Percentiles rank a stretch among this genome's conserved stretches.
Evolutionary conservation across 345 rosid species (phyloP).

Genomic region (Barbarea vulgaris): DNA sequence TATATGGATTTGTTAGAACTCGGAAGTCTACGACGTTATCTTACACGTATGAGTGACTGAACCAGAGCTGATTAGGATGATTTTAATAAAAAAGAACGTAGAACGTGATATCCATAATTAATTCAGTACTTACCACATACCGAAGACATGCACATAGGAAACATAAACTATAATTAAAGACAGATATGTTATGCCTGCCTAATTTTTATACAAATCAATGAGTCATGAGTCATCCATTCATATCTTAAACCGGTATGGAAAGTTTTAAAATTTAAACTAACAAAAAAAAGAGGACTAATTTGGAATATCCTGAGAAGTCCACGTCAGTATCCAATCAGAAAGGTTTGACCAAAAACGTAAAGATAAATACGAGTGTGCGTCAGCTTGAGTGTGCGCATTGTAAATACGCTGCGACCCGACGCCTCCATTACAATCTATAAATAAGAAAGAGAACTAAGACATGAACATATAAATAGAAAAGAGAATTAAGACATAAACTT

Average conservation of each 20-base stretch:
- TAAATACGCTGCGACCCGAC: constrained; percentile 30
- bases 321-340: constrained; percentile 30
- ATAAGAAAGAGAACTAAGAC: constrained; percentile 9
- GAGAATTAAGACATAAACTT: not conserved
- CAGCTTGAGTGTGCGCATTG: constrained; percentile 7
- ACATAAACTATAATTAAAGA: not conserved
- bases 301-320: constrained; percentile 25
- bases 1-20: not conserved
- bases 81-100: not conserved
- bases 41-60: constrained; percentile 38
- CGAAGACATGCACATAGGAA: not conserved
- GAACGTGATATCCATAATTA: constrained; percentile 25
- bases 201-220: constrained; percentile 26
- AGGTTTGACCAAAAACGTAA: constrained; percentile 30
- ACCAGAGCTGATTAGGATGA: constrained; percentile 7
- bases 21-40: constrained; percentile 32
- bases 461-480: not conserved
- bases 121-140: constrained; percentile 7
- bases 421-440: constrained; percentile 28
- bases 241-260: constrained; percentile 15
- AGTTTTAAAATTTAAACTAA: not conserved
- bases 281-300: not conserved
- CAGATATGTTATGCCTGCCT: constrained; percentile 9
- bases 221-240: constrained; percentile 43
- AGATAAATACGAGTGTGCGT: constrained; percentile 1